These are phyloP conservation scores for Trametes elegans DNA, from an alignment of 768 basidiomycete genomes.

Conservation along the genomic window DNA sequence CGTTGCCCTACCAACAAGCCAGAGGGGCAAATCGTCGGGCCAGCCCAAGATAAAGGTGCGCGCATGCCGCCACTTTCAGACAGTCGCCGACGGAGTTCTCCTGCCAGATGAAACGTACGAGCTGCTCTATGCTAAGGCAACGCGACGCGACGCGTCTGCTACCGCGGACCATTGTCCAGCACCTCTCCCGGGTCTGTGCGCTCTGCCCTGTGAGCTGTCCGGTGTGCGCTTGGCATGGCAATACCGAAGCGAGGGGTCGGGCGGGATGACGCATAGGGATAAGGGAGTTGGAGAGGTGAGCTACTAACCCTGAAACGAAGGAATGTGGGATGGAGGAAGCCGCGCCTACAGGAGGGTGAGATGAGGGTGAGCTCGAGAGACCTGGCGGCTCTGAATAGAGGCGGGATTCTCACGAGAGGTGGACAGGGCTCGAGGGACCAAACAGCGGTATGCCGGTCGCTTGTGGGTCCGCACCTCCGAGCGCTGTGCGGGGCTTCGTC, in stretches of 20 bases:
- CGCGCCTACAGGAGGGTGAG: slow-evolving; percentile 46
- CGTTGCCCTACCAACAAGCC: slow-evolving; percentile 1
- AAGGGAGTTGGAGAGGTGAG: slow-evolving; percentile 21
- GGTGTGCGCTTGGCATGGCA: neutral
- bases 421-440: slow-evolving; percentile 24
- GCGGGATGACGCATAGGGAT: neutral
- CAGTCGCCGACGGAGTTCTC: neutral
- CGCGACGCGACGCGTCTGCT: no score
- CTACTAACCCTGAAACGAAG: slow-evolving; percentile 50
- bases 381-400: slow-evolving; percentile 21
- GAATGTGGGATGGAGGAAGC: slow-evolving; percentile 71
- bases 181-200: no score
- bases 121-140: neutral
- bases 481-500: neutral
- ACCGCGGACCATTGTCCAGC: no score
- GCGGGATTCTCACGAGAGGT: slow-evolving; percentile 27
- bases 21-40: neutral
- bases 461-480: slow-evolving; percentile 48
- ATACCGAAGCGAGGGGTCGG: neutral
- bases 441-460: slow-evolving; percentile 33
- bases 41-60: neutral
- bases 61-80: neutral
- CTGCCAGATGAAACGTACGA: neutral
- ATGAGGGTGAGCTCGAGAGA: slow-evolving; percentile 30
- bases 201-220: neutral